Evolutionary conservation across 129 eudicot species (phyloP).

Genomic region (Mikania micrantha): DNA sequence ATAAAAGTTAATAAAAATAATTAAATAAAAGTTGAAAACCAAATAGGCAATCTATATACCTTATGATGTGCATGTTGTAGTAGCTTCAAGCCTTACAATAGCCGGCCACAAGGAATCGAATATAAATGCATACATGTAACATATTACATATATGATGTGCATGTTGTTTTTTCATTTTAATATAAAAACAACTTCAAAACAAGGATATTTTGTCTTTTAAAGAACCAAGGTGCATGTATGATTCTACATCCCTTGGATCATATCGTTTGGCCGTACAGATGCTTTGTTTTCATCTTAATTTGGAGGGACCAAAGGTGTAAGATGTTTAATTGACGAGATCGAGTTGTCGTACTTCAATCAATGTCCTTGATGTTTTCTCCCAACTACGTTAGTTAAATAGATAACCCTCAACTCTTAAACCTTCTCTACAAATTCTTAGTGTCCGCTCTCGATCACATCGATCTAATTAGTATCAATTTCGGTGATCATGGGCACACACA

Average conservation of each 20-base stretch:
- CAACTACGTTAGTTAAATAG: neutral
- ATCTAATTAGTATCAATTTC: too few relatives aligned
- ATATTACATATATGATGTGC: too few relatives aligned
- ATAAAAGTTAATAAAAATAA: too few relatives aligned
- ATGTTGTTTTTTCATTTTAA: neutral
- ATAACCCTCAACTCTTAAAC: neutral
- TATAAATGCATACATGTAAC: too few relatives aligned
- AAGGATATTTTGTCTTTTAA: neutral
- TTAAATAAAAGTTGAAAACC: too few relatives aligned
- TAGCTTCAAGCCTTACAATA: too few relatives aligned
- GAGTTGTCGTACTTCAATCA: constrained; percentile 7
- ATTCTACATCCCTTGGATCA: neutral
- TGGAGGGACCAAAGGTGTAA: neutral
- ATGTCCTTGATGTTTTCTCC: neutral
- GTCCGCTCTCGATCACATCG: neutral
- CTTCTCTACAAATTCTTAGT: neutral
- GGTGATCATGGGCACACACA: constrained; percentile 1
- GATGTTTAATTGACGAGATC: too few relatives aligned
- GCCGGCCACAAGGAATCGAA: too few relatives aligned
- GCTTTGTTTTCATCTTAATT: too few relatives aligned
- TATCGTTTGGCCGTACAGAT: too few relatives aligned
- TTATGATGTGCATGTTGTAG: too few relatives aligned
- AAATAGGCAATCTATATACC: too few relatives aligned
- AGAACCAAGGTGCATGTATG: neutral
- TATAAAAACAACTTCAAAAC: neutral